phyloP scores from a whole-genome alignment of 768 basidiomycete species.

The Paxillus rubicundulus region DNA sequence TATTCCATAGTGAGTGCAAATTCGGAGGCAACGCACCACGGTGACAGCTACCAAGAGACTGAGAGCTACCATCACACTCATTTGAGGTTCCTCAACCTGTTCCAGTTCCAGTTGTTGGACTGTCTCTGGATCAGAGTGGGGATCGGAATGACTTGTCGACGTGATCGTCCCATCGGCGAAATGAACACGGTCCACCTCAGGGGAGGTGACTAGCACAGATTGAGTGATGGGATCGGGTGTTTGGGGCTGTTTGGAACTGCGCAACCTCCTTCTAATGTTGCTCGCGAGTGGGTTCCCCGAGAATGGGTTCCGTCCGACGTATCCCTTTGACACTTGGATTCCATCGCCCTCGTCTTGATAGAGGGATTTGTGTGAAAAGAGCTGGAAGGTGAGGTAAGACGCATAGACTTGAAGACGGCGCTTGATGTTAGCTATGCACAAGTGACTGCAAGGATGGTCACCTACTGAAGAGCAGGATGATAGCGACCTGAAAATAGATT shows the following conservation, averaged over 20 bases:
- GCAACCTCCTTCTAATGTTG: constrained; percentile 16
- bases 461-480: constrained; percentile 76
- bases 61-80: constrained; percentile 56
- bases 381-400: constrained; percentile 76
- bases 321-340: constrained; percentile 39
- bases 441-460: constrained; percentile 1
- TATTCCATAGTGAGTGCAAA: neutral
- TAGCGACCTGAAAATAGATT: constrained; percentile 50
- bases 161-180: neutral
- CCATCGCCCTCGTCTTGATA: constrained; percentile 48
- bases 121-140: constrained; percentile 11
- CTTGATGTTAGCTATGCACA: neutral
- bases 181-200: neutral
- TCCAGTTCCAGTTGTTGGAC: constrained; percentile 6
- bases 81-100: constrained; percentile 43
- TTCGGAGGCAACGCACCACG: constrained; percentile 43
- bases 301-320: constrained; percentile 42
- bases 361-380: constrained; percentile 73
- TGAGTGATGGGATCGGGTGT: constrained; percentile 2
- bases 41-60: constrained; percentile 56
- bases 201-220: constrained; percentile 10
- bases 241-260: constrained; percentile 9
- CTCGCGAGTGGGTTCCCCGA: constrained; percentile 5
- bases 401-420: constrained; percentile 53
- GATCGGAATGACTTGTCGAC: neutral